Base-by-base conservation (phyloP, 371 early-diverging fungal genomes). In the Mucor plumbeus region DNA sequence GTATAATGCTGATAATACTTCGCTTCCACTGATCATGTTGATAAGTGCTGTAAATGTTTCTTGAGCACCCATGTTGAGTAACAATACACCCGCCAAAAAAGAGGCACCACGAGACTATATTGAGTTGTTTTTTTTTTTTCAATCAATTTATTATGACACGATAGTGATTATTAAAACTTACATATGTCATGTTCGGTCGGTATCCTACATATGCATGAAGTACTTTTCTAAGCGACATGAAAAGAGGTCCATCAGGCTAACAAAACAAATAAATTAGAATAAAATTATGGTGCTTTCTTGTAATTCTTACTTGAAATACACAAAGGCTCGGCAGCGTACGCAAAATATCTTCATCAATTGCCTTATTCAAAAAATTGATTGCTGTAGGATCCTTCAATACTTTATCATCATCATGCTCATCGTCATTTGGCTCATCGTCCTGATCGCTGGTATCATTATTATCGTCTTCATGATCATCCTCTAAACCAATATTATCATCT, bases 161-260 rank as follows among this genome's bases (percentile, higher is more conserved):
- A 26, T 31, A 11, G 11, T 33, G 26, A 31, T 13, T 19, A 21
- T 15, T 33, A 31, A 15, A 21, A 69, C 78, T 75, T 79, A 78
- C 82, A 76, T 84, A 84, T 11, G 64, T 65, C 48, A 74, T 33
- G 33, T 72, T 72, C 14, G 72, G 64, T 50, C 72, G 69, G 63
- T 78, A 79, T 3, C 74, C 77, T 34, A 69, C 72, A 56, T 78
- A 81, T 9, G 80, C 84, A 68, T 78, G 75, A 36, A 84, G 69
- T 10, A 84, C 78, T 65, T 75, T 76, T 55, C 78, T 65, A 13
- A 81, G 61, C 1, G 80, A 78, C 7, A 50, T 62, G 66, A 80
- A 84, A 34, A 84, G 58, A 15, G 84, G 84, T 0, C 84, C 84
- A 54, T 84, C 80, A 19, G 82, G 80, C 84, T 76, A 61, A 39